phyloP scores from a whole-genome alignment of 2,329 filamentous ascomycete species.

The Pestalotiopsis sp. region DNA sequence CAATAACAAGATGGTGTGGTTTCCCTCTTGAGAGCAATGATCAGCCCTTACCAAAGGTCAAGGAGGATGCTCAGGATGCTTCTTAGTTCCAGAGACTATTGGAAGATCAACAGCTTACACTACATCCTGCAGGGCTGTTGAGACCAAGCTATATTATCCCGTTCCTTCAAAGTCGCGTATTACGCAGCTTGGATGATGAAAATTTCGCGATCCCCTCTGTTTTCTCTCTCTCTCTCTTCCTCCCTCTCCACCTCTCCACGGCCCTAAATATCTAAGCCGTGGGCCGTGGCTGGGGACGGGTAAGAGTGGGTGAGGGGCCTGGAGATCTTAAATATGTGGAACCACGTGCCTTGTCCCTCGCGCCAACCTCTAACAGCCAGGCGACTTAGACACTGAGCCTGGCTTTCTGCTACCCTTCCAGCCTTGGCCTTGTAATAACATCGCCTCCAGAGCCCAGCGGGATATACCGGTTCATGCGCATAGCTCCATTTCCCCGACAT shows the following conservation, averaged over 20 bases:
- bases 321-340: background rate
- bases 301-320: background rate
- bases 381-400: background rate
- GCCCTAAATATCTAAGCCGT: background rate
- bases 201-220: too few relatives aligned
- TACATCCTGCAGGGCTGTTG: too few relatives aligned
- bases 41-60: background rate
- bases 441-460: background rate
- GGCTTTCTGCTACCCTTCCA: background rate
- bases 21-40: background rate
- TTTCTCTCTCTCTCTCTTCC: too few relatives aligned
- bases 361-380: background rate
- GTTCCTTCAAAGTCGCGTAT: too few relatives aligned
- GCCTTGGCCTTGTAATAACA: background rate
- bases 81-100: too few relatives aligned
- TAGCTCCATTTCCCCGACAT: background rate
- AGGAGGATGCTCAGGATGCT: background rate
- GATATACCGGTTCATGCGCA: background rate
- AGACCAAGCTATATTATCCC: too few relatives aligned
- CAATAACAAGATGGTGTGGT: background rate
- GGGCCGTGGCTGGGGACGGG: background rate
- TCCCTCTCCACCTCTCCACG: too few relatives aligned
- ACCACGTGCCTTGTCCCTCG: background rate
- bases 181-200: too few relatives aligned
- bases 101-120: too few relatives aligned